Percentiles rank a stretch among this genome's conserved stretches.
These are phyloP conservation scores for Sarocladium strictum DNA, from an alignment of 2,329 filamentous ascomycete genomes.

Conservation along the genomic window DNA sequence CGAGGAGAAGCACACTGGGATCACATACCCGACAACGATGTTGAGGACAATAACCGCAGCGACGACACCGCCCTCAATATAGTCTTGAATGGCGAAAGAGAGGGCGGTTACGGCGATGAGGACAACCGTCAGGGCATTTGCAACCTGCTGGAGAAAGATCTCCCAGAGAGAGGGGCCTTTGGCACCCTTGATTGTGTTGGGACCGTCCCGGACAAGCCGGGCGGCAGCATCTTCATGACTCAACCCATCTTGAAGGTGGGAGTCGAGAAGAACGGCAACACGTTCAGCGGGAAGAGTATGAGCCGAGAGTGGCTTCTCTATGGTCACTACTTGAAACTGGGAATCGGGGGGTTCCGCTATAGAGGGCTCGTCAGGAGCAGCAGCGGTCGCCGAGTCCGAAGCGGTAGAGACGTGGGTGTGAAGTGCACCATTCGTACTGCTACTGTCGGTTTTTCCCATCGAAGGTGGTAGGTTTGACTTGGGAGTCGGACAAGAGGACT, in stretches of 20 bases:
- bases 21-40: constrained; percentile 56
- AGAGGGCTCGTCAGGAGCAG: constrained; percentile 31
- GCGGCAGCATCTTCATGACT: constrained; percentile 54
- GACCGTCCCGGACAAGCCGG: constrained; percentile 60
- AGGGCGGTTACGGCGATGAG: constrained; percentile 69
- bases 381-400: constrained; percentile 30
- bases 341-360: constrained; percentile 30
- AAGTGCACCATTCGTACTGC: constrained; percentile 35
- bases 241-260: constrained; percentile 53
- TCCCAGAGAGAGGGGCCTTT: constrained; percentile 67
- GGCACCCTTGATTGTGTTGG: constrained; percentile 66
- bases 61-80: constrained; percentile 58
- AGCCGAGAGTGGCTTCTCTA: constrained; percentile 28
- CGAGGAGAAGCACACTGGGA: not conserved
- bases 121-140: constrained; percentile 70
- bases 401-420: constrained; percentile 26
- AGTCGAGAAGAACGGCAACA: constrained; percentile 32
- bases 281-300: constrained; percentile 29
- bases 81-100: constrained; percentile 60
- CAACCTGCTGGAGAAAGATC: constrained; percentile 71
- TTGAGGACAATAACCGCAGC: constrained; percentile 61
- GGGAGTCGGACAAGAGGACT: not conserved
- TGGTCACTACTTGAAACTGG: constrained; percentile 14
- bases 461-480: constrained; percentile 21
- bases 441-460: constrained; percentile 34